Conservation (phyloP, 2,329 filamentous ascomycete species). For the Akanthomyces muscarius region DNA sequence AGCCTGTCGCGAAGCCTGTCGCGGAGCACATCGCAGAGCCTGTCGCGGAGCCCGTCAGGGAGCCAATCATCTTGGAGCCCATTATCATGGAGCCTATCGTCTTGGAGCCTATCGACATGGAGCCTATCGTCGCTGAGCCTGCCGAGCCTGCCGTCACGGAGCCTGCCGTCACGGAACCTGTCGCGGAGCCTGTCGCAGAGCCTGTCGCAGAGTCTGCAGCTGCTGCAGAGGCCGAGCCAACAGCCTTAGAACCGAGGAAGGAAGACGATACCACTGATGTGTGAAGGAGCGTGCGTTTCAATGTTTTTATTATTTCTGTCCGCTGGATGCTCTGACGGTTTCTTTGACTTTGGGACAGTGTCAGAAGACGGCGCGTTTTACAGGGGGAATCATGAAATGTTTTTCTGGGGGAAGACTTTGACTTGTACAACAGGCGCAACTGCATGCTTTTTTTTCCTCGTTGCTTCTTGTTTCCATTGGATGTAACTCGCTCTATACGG, state of each 20-base stretch:
- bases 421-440: conserved; percentile 15
- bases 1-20: not conserved
- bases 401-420: not conserved
- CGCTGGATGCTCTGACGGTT: not conserved
- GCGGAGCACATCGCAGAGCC: not conserved
- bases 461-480: not conserved
- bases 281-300: not conserved
- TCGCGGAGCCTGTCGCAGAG: not conserved
- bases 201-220: not conserved
- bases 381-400: not conserved
- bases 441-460: not conserved
- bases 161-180: not conserved
- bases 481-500: not conserved
- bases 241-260: not conserved
- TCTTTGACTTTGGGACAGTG: not conserved
- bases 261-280: not conserved
- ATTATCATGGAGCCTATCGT: no score
- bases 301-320: not conserved
- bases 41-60: not conserved
- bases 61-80: no score
- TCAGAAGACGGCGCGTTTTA: not conserved
- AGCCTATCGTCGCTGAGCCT: not conserved
- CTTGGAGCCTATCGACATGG: not conserved
- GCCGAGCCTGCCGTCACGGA: not conserved
- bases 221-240: not conserved